phyloP scores from a whole-genome alignment of 116 monocot species.

The Trichopus zeylanicus region DNA sequence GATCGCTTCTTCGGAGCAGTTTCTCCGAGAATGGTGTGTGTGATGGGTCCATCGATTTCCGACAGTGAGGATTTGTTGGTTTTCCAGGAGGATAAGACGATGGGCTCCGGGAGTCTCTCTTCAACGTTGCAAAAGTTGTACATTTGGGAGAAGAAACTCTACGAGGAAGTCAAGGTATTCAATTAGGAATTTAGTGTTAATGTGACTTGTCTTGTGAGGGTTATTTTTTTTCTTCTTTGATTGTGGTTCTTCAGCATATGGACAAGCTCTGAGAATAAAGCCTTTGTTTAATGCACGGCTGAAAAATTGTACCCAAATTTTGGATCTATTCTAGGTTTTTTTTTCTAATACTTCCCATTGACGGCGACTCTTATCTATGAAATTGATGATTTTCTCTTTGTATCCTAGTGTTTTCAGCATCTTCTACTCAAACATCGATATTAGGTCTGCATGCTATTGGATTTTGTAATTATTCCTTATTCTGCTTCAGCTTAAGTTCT shows the following conservation, averaged over 20 bases:
- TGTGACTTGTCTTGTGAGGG: neutral
- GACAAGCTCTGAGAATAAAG: neutral
- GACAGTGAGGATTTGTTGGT: slow-evolving; percentile 35
- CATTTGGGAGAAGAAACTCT: slow-evolving; percentile 93
- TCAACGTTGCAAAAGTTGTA: slow-evolving; percentile 77
- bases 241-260: neutral
- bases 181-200: no score
- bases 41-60: slow-evolving; percentile 15
- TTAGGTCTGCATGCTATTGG: no score
- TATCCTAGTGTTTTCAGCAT: neutral
- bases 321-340: no score
- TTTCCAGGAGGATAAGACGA: slow-evolving; percentile 61
- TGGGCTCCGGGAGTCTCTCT: slow-evolving; percentile 58
- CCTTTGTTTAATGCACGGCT: neutral
- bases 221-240: neutral
- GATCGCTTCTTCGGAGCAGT: slow-evolving; percentile 1
- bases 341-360: neutral
- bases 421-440: no score
- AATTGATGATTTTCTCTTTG: neutral
- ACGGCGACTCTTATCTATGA: neutral
- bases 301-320: no score
- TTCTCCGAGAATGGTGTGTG: slow-evolving; percentile 50
- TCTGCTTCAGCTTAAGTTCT: no score
- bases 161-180: slow-evolving; percentile 85
- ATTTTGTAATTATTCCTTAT: no score